A percentile compares a stretch with the other conserved stretches of the same genome.
Conservation (phyloP, 176 grass and related monocot genomes). For the Alopecurus myosuroides region DNA sequence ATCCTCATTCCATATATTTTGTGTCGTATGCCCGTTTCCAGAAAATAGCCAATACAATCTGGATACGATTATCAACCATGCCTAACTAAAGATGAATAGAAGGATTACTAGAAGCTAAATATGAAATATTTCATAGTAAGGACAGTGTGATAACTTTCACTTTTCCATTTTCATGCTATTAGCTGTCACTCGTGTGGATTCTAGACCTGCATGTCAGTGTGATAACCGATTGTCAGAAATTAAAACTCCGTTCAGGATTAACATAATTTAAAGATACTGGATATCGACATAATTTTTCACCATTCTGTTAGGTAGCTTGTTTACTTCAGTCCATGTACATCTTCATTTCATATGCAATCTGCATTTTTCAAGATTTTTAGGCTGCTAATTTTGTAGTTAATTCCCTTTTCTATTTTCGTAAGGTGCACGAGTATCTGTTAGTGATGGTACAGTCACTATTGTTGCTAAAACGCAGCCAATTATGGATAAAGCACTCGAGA, state of each 20-base stretch:
- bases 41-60: not conserved
- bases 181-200: not conserved
- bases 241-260: not conserved
- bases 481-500: slow-evolving; percentile 89
- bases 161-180: too few relatives aligned
- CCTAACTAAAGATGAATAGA: not conserved
- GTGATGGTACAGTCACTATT: slow-evolving; percentile 88
- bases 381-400: not conserved
- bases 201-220: slow-evolving; percentile 3
- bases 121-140: not conserved
- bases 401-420: slow-evolving; percentile 23
- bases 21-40: not conserved
- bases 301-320: slow-evolving; percentile 4
- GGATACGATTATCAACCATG: not conserved
- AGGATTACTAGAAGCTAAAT: not conserved
- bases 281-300: not conserved
- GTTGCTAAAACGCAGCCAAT: slow-evolving; percentile 90
- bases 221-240: not conserved
- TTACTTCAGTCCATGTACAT: not conserved
- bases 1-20: not conserved
- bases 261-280: not conserved
- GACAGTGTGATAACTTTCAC: too few relatives aligned
- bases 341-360: not conserved
- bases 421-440: slow-evolving; percentile 89
- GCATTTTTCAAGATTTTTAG: not conserved